A percentile compares a stretch with the other conserved stretches of the same genome.
Conservation (phyloP, 1,139 yeast species). For the Magnusiomyces suaveolens region DNA sequence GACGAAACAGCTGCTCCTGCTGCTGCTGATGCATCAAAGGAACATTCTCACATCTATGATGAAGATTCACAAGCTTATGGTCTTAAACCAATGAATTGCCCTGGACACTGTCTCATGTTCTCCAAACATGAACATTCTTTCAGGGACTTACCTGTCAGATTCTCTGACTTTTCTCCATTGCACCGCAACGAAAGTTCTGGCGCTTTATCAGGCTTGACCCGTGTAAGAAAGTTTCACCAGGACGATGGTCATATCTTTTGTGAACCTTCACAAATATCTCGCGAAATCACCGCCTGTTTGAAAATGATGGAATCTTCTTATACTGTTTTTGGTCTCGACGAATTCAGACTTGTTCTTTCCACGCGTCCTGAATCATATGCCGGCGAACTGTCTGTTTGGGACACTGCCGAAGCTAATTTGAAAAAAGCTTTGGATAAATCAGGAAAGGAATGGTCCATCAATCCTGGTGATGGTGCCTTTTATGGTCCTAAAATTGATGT, state of each 20-base stretch:
- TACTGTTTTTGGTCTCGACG: slow-evolving; percentile 60
- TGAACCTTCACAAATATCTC: slow-evolving; percentile 65
- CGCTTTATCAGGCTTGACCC: slow-evolving; percentile 84
- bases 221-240: slow-evolving; percentile 95
- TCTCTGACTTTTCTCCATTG: slow-evolving; percentile 85
- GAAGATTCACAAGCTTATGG: slow-evolving; percentile 54
- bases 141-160: slow-evolving; percentile 80
- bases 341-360: slow-evolving; percentile 65
- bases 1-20: slow-evolving; percentile 19
- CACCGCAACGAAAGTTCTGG: slow-evolving; percentile 96
- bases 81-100: slow-evolving; percentile 92
- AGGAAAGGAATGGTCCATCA: slow-evolving; percentile 59
- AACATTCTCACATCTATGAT: slow-evolving; percentile 23
- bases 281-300: slow-evolving; percentile 67
- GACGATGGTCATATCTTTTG: slow-evolving; percentile 98
- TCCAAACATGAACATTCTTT: slow-evolving; percentile 76
- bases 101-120: slow-evolving; percentile 90
- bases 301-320: slow-evolving; percentile 71
- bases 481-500: slow-evolving; percentile 92
- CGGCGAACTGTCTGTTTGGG: slow-evolving; percentile 79
- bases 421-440: slow-evolving; percentile 54
- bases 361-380: slow-evolving; percentile 83
- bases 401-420: slow-evolving; percentile 68
- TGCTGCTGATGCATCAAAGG: not conserved
- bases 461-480: slow-evolving; percentile 95